Evolutionary conservation across 306 rosid species (phyloP).

Genomic region (Bauhinia variegata): DNA sequence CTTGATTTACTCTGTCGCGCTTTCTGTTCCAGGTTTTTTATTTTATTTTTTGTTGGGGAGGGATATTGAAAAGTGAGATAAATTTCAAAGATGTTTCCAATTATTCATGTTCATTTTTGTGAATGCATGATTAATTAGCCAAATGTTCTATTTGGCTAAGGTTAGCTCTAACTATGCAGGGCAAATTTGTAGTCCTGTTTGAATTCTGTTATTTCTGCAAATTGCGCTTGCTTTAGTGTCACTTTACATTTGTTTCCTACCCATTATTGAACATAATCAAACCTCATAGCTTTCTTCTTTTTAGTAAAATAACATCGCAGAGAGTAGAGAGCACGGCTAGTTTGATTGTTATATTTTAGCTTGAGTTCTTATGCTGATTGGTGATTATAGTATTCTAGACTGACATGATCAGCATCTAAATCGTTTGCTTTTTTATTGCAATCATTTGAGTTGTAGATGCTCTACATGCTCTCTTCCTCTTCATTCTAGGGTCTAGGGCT

Average conservation of each 20-base stretch:
- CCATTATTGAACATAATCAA: background rate
- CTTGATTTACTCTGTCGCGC: slow-evolving; percentile 4
- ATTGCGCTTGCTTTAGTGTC: background rate
- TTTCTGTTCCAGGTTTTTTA: background rate
- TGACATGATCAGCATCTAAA: background rate
- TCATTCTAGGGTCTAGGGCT: background rate
- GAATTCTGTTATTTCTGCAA: too few relatives aligned
- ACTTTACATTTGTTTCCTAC: background rate
- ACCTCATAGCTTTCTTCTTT: background rate
- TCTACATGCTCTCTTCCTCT: background rate
- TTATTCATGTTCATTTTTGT: background rate
- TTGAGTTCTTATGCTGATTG: background rate
- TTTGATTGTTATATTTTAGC: background rate
- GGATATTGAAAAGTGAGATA: background rate
- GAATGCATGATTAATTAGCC: background rate
- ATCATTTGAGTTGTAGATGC: background rate
- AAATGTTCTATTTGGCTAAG: slow-evolving; percentile 7
- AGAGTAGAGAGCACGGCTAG: background rate
- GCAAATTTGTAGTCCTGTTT: slow-evolving; percentile 14
- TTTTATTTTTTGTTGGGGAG: background rate
- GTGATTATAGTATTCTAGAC: background rate
- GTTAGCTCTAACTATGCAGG: slow-evolving; percentile 5
- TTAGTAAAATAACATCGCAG: background rate
- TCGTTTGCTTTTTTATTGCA: background rate
- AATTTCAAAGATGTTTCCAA: background rate